Conservation (phyloP, 2,329 filamentous ascomycete genomes). For the Alternaria dauci region DNA sequence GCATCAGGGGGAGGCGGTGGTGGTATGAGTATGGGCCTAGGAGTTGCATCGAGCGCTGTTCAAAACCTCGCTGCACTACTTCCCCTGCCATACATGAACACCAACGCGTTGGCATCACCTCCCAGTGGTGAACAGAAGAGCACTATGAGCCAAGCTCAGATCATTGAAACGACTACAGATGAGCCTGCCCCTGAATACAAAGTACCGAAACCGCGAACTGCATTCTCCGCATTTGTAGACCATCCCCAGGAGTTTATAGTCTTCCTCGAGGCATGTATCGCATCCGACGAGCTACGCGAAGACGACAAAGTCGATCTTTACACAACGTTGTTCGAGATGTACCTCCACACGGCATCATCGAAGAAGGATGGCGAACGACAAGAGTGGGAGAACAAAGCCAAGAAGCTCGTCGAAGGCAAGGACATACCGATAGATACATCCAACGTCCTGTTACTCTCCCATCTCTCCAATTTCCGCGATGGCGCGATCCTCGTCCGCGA, state of each 20-base stretch:
- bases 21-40: constrained; percentile 50
- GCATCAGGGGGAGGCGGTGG: constrained; percentile 53
- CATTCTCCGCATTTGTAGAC: constrained; percentile 96
- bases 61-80: constrained; percentile 86
- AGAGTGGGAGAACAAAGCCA: constrained; percentile 90
- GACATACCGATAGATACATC: constrained; percentile 89
- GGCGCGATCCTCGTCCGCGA: constrained; percentile 93
- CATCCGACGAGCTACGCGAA: constrained; percentile 73
- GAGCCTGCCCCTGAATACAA: constrained; percentile 70
- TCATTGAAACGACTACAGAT: constrained; percentile 62
- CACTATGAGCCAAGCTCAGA: constrained; percentile 63
- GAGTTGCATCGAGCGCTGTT: constrained; percentile 74
- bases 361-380: constrained; percentile 75
- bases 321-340: constrained; percentile 98
- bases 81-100: constrained; percentile 84
- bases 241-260: constrained; percentile 90
- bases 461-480: constrained; percentile 87
- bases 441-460: constrained; percentile 90
- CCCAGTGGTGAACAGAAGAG: constrained; percentile 61
- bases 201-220: constrained; percentile 82
- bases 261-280: constrained; percentile 88
- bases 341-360: constrained; percentile 84
- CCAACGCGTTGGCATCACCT: constrained; percentile 65
- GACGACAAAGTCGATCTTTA: constrained; percentile 85
- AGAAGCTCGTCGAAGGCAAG: constrained; percentile 82